Evolutionary conservation across 139 green algal species (phyloP).

Genomic region (Chlamydomonas sp.): DNA sequence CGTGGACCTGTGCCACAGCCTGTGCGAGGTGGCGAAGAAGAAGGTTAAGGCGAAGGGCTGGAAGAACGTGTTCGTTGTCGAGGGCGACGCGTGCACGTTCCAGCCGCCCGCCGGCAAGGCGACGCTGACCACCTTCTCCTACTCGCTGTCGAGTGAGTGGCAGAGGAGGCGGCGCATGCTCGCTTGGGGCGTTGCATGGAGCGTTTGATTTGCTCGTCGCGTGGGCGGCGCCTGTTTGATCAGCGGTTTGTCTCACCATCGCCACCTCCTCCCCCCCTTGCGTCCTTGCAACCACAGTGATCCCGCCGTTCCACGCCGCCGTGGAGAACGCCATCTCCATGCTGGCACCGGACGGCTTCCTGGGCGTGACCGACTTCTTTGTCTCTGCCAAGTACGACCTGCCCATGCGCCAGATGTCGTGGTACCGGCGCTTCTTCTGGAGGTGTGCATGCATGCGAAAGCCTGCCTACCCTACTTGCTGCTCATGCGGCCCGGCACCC

Average conservation of each 20-base stretch:
- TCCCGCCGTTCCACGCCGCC: slow-evolving; percentile 89
- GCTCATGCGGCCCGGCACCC: too few relatives aligned
- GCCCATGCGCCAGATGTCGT: slow-evolving; percentile 86
- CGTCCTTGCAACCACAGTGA: slow-evolving; percentile 63
- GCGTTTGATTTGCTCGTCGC: too few relatives aligned
- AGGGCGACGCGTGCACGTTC: slow-evolving; percentile 89
- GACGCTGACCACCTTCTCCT: slow-evolving; percentile 94
- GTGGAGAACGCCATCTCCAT: slow-evolving; percentile 80
- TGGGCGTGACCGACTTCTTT: slow-evolving; percentile 92
- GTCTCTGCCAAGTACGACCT: slow-evolving; percentile 85
- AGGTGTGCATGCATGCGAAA: too few relatives aligned
- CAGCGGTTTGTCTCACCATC: too few relatives aligned
- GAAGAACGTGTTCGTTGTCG: slow-evolving; percentile 89
- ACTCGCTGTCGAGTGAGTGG: slow-evolving; percentile 91
- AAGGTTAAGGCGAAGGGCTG: slow-evolving; percentile 77
- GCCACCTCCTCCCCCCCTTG: not conserved
- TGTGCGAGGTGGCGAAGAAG: slow-evolving; percentile 77
- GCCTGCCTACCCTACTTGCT: too few relatives aligned
- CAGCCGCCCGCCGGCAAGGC: slow-evolving; percentile 51
- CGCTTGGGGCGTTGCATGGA: too few relatives aligned
- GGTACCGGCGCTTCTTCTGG: slow-evolving; percentile 89
- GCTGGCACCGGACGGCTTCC: slow-evolving; percentile 69
- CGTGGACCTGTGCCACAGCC: slow-evolving; percentile 87
- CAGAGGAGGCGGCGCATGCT: too few relatives aligned
- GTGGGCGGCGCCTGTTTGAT: too few relatives aligned